phyloP scores from a whole-genome alignment of 108 stramenopile genomes.

The Chaetoceros tenuissimus region DNA sequence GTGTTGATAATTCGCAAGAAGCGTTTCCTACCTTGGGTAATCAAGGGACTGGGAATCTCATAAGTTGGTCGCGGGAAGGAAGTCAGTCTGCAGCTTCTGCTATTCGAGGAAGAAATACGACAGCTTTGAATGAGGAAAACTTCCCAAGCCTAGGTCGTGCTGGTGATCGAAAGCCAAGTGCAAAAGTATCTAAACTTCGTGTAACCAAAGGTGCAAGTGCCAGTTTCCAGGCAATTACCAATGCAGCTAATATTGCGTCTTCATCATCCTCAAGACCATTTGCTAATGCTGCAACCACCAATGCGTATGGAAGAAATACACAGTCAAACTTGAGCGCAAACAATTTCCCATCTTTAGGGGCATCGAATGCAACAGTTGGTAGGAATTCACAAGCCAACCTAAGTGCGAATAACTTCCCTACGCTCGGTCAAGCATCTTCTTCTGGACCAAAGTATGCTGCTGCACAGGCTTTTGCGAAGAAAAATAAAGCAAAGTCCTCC shows the following conservation, averaged over 20 bases:
- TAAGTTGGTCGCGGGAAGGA: slow-evolving; percentile 2
- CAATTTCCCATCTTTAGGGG: slow-evolving; percentile 10
- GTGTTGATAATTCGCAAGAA: slow-evolving; percentile 15
- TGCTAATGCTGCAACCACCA: not conserved
- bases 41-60: not conserved
- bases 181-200: not conserved
- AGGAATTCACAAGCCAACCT: slow-evolving; percentile 5
- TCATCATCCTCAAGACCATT: not conserved
- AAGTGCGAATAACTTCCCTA: slow-evolving; percentile 19
- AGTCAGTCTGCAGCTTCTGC: slow-evolving; percentile 31
- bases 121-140: slow-evolving; percentile 21
- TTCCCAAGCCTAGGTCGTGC: slow-evolving; percentile 35
- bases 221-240: not conserved
- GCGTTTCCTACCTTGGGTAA: slow-evolving; percentile 56
- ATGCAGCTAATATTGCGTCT: not conserved
- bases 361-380: slow-evolving; percentile 4
- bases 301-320: not conserved
- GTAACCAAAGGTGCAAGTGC: not conserved
- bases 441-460: slow-evolving; percentile 21
- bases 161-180: not conserved
- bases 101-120: slow-evolving; percentile 9
- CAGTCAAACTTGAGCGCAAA: not conserved
- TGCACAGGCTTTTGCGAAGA: slow-evolving; percentile 20
- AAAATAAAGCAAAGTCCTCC: slow-evolving; percentile 19
- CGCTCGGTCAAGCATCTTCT: slow-evolving; percentile 15